Evolutionary conservation across 2,329 filamentous ascomycete genomes (phyloP), one percentile per base, ranked within the genome.

Genomic region (Xylariaceae sp.): DNA sequence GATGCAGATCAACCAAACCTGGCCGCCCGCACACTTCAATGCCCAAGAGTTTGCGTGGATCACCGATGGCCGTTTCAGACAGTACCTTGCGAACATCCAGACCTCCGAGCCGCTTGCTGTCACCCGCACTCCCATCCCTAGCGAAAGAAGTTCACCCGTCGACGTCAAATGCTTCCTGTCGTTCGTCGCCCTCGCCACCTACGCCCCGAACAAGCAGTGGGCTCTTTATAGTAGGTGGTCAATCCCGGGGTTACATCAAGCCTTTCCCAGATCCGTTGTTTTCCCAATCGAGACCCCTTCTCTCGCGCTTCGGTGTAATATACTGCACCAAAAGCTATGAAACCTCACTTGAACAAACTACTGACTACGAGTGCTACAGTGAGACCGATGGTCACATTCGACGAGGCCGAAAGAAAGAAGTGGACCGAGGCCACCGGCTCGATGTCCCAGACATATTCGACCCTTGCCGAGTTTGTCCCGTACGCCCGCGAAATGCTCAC

Each of bases 21-120:
- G 32, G 32, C 24, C 32, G 14, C 32, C 32, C 9, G n/a, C 16
- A 5, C 5, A 29, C 24, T 34, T 34, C 26, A 22, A 15, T n/a
- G 12, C 18, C 6, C 32, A 29, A 28, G 24, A 34, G 22, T 14
- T 29, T 12, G 32, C 24, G 9, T 34, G 23, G 19, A 16, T 32
- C 10, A 34, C 24, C 15, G 32, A 34, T 17, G 8, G 12, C 5
- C 23, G 32, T 5, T 22, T 34, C 11, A 16, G 32, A 19, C 3
- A 3, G 4, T 5, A n/a, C 11, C 24, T 29, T 8, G 13, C 14
- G 4, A 33, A 27, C 22, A 13, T 32, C 12, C 14, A 11, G 11
- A n/a, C 5, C 27, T 21, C 22, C 15, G 19, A 7, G 4, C 24
- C 17, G 4, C 4, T 5, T 5, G 8, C 24, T 8, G 16, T 8